Evolutionary conservation across 2,329 filamentous ascomycete genomes (phyloP), one percentile per base, ranked within the genome.

Genomic region (Pleoardoris graminearum): DNA sequence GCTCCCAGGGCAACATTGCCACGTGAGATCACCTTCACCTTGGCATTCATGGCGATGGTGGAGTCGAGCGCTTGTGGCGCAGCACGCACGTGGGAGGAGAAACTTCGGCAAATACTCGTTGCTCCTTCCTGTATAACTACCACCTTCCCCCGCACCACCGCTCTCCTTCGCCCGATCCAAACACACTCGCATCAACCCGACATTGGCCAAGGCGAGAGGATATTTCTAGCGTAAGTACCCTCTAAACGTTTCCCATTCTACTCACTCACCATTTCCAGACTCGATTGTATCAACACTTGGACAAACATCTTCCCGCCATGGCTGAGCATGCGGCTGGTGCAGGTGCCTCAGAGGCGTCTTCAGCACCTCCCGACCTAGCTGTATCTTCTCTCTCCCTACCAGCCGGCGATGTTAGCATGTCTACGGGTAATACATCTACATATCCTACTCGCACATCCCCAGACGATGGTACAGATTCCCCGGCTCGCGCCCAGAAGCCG

Each of bases 21-120:
- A 46, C 43, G 43, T 46, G 43, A 25, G 10, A 2, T 35, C 43
- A 46, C 30, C 8, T 38, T 32, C 17, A 32, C 17, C 39, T 43
- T 21, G 22, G 12, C n/a, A 5, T 8, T 27, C 6, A 6, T 5
- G 10, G 6, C 25, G 25, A 5, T 10, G 10, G 10, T 27, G 25
- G 25, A 27, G n/a, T 41, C 37, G 37, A 41, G 14, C 12, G 37
- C 21, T 41, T 41, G 37, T 21, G 17, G 37, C 21, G 37, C 21
- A 12, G 21, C 23, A 12, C 10, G 11, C 7, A 22, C 3, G 17
- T 4, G 21, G 22, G 22, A 21, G 37, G 22, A 41, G 5, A 27
- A 41, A 16, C 7, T 27, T 41, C 14, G 12, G 37, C 6, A 27
- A 27, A 27, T 10, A 5, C 10, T 6, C 25, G 25, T 10, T 16